Conservation (phyloP, 148 eudicot species). For the Rhododendron molle region DNA sequence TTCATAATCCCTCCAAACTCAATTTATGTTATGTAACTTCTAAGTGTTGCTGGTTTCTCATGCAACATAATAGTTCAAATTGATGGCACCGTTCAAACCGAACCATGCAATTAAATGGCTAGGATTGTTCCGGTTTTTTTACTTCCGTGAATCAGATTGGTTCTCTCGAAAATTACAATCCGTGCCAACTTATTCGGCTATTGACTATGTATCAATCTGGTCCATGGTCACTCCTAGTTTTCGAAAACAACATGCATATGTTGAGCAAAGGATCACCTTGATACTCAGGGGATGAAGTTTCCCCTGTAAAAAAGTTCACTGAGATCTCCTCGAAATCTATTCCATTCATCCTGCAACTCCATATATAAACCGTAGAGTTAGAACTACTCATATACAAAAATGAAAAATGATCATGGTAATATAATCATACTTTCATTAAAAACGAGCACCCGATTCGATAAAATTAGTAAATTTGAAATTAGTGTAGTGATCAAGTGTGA, state of each 20-base stretch:
- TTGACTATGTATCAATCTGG: background rate
- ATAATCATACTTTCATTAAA: background rate
- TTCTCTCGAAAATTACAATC: too few species aligned
- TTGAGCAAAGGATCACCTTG: conserved; percentile 30
- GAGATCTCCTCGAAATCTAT: conserved; percentile 71
- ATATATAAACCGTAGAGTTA: background rate
- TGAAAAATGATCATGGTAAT: background rate
- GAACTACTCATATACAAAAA: background rate
- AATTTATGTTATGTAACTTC: too few species aligned
- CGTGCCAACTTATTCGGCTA: too few species aligned
- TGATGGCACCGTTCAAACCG: too few species aligned
- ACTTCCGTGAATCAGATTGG: too few species aligned
- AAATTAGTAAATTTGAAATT: background rate
- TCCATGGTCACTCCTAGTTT: background rate
- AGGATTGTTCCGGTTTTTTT: too few species aligned
- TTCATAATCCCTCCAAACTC: too few species aligned
- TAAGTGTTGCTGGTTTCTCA: too few species aligned
- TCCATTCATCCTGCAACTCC: conserved; percentile 44
- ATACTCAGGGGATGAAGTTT: conserved; percentile 48
- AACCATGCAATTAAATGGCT: too few species aligned
- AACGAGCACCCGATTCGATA: background rate
- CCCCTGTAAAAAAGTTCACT: conserved; percentile 42
- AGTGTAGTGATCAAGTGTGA: background rate
- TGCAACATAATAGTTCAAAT: too few species aligned
- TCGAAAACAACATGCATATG: background rate